phyloP scores from a whole-genome alignment of 345 rosid genomes.

The sweet orange (Citrus sinensis) region DNA sequence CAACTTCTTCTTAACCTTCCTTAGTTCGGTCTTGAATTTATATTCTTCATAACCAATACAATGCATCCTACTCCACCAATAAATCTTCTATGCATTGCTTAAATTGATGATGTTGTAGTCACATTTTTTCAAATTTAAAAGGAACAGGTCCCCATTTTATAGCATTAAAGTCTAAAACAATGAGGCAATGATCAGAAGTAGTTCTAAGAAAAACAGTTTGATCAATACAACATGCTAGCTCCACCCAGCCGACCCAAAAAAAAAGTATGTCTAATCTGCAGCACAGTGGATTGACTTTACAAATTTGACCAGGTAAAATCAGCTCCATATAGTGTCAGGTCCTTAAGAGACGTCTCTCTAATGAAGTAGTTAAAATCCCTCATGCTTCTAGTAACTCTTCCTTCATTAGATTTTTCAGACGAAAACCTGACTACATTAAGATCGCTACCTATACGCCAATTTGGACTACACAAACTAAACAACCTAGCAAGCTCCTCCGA shows the following conservation, averaged over 20 bases:
- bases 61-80: background rate
- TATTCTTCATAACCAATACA: background rate
- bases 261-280: background rate
- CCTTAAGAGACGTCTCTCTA: background rate
- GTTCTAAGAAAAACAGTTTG: background rate
- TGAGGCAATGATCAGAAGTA: background rate
- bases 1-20: background rate
- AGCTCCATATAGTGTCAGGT: too few relatives aligned
- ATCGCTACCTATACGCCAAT: background rate
- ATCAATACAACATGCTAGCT: too few relatives aligned
- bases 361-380: too few relatives aligned
- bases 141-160: background rate
- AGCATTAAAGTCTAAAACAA: background rate
- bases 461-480: background rate
- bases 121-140: background rate
- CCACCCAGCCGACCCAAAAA: background rate
- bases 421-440: too few relatives aligned
- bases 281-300: background rate
- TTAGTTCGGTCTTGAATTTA: background rate
- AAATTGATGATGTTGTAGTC: background rate
- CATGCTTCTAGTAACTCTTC: background rate
- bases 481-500: background rate
- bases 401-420: background rate
- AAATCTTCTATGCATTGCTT: background rate
- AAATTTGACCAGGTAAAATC: background rate